Base-by-base conservation (phyloP, 108 stramenopile genomes). In the Skeletonema tropicum region DNA sequence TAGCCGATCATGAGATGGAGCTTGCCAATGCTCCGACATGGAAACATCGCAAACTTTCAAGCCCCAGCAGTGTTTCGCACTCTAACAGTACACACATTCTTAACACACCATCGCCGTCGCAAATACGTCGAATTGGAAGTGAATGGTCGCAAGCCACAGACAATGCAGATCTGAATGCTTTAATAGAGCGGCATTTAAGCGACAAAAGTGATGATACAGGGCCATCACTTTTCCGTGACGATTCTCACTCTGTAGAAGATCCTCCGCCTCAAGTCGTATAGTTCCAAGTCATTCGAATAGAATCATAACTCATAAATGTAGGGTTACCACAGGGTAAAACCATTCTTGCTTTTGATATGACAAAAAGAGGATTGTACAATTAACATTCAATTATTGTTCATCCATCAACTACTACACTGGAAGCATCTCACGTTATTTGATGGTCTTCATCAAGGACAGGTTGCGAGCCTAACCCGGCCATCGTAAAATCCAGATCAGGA, bases 401-500 rank as follows among this genome's bases (percentile, higher is more conserved):
- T 35, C 7, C 33, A 7, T 35, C 33, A 35, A 5, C 33, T 35
- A 35, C 33, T 5, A 35, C 7, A 35, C 33, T 3, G 5, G 5
- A 11, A 39, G 12, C 10, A 23, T 2, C 6, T 62, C 19, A 62
- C 19, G 35, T 62, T 62, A 62, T 62, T 17, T 62, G 61, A 25
- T 38, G 61, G 31, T 62, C 61, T 1, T 62, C 61, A n/a, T 62
- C 70, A n/a, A 62, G 60, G 21, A 63, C n/a, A 14, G 49, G 31
- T 57, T 29, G 15, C 15, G 64, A 64, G 15, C 72, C 72, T 25
- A 73, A 29, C 5, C 63, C 62, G 33, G 41, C 45, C 72, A 73
- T 73, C 0, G 62, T 60, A 41, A 73, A 73, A 57, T 73, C 49
- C n/a, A 73, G 41, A 2, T 73, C 72, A 29, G 72, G 72, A 29